Base-by-base conservation (phyloP, 176 grass and related monocot species). In the Otatea glauca region DNA sequence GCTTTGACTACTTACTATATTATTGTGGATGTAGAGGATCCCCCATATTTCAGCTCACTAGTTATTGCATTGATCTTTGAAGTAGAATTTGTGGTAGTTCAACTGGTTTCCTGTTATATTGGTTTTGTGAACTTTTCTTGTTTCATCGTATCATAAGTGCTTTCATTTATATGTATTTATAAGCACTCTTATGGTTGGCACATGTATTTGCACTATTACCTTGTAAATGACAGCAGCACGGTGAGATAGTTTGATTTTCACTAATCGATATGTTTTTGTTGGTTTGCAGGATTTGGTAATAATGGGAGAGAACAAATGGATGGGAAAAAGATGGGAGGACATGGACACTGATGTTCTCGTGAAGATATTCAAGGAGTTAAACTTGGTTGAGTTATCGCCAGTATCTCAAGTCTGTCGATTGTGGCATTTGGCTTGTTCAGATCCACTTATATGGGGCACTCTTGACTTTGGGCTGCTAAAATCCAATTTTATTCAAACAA, bases 291-390 rank as follows among this genome's bases (percentile, higher is more conserved):
- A 81, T 77, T 63, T 81, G 42, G 12, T 34, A 65, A 76, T 74
- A 77, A 99, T 96, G 96, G 88, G 83, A 81, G 96, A 99, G 11
- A 82, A 76, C 83, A 96, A 90, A 96, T 85, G 68, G 70, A 75
- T 89, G 58, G 92, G 88, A 16, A 96, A 88, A 92, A 88, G 90
- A 89, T 99, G 96, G 96, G 96, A 99, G 82, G 96, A 99, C 72
- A 99, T 99, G 90, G 93, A 99, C 54, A 96, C 92, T 64, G 96
- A 99, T 89, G 96, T 99, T 67, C 80, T 99, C 18, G 93, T 96
- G 84, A 96, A 99, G 87, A 96, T 99, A 80, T 96, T 99, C 62
- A 99, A 96, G 86, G 90, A 94, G 64, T 82, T 99, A 68, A 96
- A 96, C 89, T 81, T 99, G 88, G 88, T 94, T 79, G 91, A 99